These are phyloP conservation scores for Aspergillus glaucus DNA, from an alignment of 2,329 filamentous ascomycete genomes.

Conservation along the genomic window DNA sequence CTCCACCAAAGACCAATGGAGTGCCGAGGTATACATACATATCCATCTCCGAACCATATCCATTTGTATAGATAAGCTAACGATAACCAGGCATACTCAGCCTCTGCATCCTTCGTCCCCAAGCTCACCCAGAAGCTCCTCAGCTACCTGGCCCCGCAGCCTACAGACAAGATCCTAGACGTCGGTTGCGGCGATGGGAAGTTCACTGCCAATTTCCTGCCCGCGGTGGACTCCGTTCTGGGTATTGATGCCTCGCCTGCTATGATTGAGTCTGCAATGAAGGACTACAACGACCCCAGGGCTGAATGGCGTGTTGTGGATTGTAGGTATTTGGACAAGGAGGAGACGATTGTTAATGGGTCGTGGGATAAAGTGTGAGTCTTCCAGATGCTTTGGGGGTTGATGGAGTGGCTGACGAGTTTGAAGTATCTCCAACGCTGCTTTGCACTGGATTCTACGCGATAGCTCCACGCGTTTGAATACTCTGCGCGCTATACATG, in stretches of 20 bases:
- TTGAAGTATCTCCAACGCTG: constrained; percentile 54
- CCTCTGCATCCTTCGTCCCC: constrained; percentile 59
- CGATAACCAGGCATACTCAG: constrained; percentile 49
- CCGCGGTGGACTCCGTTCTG: constrained; percentile 45
- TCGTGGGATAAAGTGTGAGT: constrained; percentile 47
- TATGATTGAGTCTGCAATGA: constrained; percentile 52
- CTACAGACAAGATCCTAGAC: constrained; percentile 55
- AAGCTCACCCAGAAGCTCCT: constrained; percentile 55
- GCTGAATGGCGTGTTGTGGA: constrained; percentile 28
- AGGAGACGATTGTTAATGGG: constrained; percentile 18
- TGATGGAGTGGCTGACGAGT: neutral
- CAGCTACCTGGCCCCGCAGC: constrained; percentile 53
- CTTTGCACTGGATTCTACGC: constrained; percentile 61
- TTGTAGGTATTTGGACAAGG: constrained; percentile 28
- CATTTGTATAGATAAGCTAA: neutral
- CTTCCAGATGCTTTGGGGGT: neutral
- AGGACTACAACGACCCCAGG: constrained; percentile 30
- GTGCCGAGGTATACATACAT: constrained; percentile 23
- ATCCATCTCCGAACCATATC: neutral
- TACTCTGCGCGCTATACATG: constrained; percentile 51
- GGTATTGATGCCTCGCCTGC: constrained; percentile 54
- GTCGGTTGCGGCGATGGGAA: constrained; percentile 61
- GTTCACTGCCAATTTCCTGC: constrained; percentile 51
- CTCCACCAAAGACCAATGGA: constrained; percentile 30
- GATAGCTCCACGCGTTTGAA: constrained; percentile 36